A percentile compares a stretch with the other conserved stretches of the same genome.
These are phyloP conservation scores for Dunaliella primolecta DNA, from an alignment of 139 green algal species.

Conservation along the genomic window DNA sequence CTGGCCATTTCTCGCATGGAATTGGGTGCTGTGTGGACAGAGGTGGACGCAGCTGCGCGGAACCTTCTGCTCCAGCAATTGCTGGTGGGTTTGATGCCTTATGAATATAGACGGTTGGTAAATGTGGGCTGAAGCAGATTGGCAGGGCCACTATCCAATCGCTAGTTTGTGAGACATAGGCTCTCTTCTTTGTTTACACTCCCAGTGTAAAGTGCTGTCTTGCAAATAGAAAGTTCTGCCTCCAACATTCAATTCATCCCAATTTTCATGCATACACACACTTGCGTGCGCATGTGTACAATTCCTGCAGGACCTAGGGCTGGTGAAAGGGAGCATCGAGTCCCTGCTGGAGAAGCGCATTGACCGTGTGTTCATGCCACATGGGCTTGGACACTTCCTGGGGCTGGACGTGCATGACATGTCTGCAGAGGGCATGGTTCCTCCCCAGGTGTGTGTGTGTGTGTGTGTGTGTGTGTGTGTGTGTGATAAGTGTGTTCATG, in stretches of 20 bases:
- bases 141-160: too few species aligned
- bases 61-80: conserved; percentile 2
- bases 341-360: not conserved
- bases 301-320: not conserved
- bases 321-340: not conserved
- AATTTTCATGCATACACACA: not conserved
- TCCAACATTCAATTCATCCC: too few species aligned
- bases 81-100: conserved; percentile 2
- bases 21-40: conserved; percentile 7
- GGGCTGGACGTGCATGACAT: conserved; percentile 52
- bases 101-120: too few species aligned
- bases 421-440: not conserved
- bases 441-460: not conserved
- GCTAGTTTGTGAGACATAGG: too few species aligned
- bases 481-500: conserved; percentile 55
- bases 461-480: too few species aligned
- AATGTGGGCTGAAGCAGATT: too few species aligned
- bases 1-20: conserved; percentile 11
- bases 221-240: too few species aligned
- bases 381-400: conserved; percentile 47
- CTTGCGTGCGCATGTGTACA: not conserved
- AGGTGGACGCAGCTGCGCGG: conserved; percentile 12
- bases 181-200: too few species aligned
- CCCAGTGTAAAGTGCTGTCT: too few species aligned
- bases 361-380: conserved; percentile 49